Evolutionary conservation across 1,139 yeast species (phyloP).

Genomic region (Scheffersomyces cryptocercus): DNA sequence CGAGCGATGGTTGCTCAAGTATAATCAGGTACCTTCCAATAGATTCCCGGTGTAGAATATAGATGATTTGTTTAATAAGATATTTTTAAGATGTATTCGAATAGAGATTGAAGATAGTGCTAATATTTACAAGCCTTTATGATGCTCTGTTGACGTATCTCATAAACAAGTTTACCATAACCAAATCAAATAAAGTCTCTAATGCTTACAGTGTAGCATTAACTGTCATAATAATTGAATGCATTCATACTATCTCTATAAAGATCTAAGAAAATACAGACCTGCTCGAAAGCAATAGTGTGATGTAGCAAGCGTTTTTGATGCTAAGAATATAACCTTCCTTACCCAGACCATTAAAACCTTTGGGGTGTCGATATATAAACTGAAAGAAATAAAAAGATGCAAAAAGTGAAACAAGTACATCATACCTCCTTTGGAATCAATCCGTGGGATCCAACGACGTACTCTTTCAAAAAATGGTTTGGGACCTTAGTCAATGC

Average conservation of each 20-base stretch:
- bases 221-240: too few relatives aligned
- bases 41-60: too few relatives aligned
- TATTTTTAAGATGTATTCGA: too few relatives aligned
- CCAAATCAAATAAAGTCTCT: too few relatives aligned
- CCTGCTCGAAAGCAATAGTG: background rate
- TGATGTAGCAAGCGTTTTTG: background rate
- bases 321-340: background rate
- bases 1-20: too few relatives aligned
- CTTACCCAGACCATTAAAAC: slow-evolving; percentile 1
- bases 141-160: too few relatives aligned
- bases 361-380: background rate
- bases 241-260: background rate
- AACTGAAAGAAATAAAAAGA: slow-evolving; percentile 2
- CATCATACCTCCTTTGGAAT: slow-evolving; percentile 31
- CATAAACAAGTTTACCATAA: too few relatives aligned
- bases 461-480: slow-evolving; percentile 41
- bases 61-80: too few relatives aligned
- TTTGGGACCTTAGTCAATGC: slow-evolving; percentile 34
- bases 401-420: background rate
- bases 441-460: slow-evolving; percentile 45
- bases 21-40: too few relatives aligned
- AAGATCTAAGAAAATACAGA: background rate
- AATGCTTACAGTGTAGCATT: too few relatives aligned
- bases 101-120: too few relatives aligned
- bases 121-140: too few relatives aligned